Conservation (phyloP, 495 filamentous ascomycete genomes). For the Penicillium riverlandense region DNA sequence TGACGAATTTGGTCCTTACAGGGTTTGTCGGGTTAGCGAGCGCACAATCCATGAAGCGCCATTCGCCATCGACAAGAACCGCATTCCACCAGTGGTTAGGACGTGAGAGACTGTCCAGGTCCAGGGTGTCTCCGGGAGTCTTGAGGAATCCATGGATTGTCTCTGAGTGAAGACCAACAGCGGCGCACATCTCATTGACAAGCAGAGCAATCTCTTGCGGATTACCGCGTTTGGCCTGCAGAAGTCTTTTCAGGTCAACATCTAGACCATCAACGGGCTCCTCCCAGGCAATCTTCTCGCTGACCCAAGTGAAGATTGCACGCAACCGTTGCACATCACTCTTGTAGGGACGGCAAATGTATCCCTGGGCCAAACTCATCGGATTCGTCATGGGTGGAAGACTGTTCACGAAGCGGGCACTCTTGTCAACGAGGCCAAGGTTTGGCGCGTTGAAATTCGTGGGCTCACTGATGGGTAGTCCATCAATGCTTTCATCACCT, state of each 20-base stretch:
- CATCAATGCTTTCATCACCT: slow-evolving; percentile 85
- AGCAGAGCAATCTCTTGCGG: slow-evolving; percentile 87
- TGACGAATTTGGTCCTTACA: slow-evolving; percentile 66
- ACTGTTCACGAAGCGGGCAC: slow-evolving; percentile 80
- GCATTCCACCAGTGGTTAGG: slow-evolving; percentile 99
- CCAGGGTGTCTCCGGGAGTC: slow-evolving; percentile 73
- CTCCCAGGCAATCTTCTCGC: slow-evolving; percentile 95
- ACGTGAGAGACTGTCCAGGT: slow-evolving; percentile 61
- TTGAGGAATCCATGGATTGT: slow-evolving; percentile 86
- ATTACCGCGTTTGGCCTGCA: slow-evolving; percentile 77
- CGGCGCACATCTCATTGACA: slow-evolving; percentile 87
- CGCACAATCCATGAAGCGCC: slow-evolving; percentile 94
- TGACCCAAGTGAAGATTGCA: slow-evolving; percentile 94
- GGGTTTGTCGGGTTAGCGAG: slow-evolving; percentile 89
- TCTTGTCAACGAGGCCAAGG: slow-evolving; percentile 85
- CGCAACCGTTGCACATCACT: slow-evolving; percentile 90
- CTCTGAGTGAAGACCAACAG: slow-evolving; percentile 82
- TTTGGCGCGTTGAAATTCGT: slow-evolving; percentile 76
- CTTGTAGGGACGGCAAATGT: slow-evolving; percentile 89
- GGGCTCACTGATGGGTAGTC: slow-evolving; percentile 72
- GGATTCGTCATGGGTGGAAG: slow-evolving; percentile 88
- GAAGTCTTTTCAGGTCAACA: slow-evolving; percentile 74
- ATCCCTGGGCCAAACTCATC: slow-evolving; percentile 77
- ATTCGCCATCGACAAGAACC: slow-evolving; percentile 87
- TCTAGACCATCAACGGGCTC: slow-evolving; percentile 71